Evolutionary conservation across 208 protist species (phyloP).

Genomic region (Trypanosoma boissoni): DNA sequence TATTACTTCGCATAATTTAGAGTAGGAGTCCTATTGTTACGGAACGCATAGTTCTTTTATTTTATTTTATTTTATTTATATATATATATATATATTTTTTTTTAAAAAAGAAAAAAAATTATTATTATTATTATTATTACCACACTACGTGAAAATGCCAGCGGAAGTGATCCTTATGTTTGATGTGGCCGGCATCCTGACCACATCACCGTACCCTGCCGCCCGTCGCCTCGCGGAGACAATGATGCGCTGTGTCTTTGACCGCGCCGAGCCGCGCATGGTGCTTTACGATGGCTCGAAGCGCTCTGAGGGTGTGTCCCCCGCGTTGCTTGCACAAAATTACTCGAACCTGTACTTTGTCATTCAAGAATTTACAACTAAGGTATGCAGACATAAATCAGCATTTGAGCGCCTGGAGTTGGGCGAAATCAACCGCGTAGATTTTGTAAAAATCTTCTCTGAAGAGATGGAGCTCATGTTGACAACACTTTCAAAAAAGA

Average conservation of each 20-base stretch:
- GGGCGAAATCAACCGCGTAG: constrained; percentile 64
- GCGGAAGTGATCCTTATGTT: constrained; percentile 78
- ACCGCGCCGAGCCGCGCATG: constrained; percentile 57
- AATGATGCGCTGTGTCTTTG: constrained; percentile 74
- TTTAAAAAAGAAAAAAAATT: constrained; percentile 4
- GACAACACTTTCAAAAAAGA: constrained; percentile 45
- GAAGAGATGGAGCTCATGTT: constrained; percentile 68
- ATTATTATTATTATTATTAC: neutral
- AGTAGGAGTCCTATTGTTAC: neutral
- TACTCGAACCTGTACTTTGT: constrained; percentile 78
- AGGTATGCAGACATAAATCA: constrained; percentile 39
- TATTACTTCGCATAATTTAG: too few relatives aligned
- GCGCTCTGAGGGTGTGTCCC: constrained; percentile 31
- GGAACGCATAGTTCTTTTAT: neutral
- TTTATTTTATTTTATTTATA: neutral
- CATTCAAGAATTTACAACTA: constrained; percentile 61
- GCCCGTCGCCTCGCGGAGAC: constrained; percentile 59
- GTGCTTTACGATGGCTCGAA: too few relatives aligned
- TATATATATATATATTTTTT: neutral
- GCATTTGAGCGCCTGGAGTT: constrained; percentile 67
- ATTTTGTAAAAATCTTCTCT: constrained; percentile 55
- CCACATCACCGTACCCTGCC: constrained; percentile 60
- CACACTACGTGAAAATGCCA: constrained; percentile 36
- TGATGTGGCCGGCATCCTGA: constrained; percentile 66
- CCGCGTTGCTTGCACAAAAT: constrained; percentile 49